phyloP scores from a whole-genome alignment of 495 filamentous ascomycete genomes.

The Pseudotulostoma volvatum region DNA sequence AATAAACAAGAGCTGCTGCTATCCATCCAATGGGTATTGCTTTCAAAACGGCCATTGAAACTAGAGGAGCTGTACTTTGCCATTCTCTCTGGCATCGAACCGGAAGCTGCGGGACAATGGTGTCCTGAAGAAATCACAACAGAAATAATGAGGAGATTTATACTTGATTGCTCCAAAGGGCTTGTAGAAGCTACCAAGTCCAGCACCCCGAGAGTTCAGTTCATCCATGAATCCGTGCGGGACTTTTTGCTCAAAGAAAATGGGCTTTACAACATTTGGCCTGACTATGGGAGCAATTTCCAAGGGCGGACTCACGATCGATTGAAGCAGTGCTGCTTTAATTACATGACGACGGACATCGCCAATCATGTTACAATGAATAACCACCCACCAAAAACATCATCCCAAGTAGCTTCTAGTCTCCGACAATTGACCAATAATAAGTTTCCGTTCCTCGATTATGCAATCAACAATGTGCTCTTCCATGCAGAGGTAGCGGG shows the following conservation, averaged over 20 bases:
- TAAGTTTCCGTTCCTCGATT: slow-evolving; percentile 29
- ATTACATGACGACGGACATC: slow-evolving; percentile 8
- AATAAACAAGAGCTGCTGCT: slow-evolving; percentile 15
- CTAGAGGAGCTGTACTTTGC: slow-evolving; percentile 20
- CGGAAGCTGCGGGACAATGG: not conserved
- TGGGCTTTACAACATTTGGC: slow-evolving; percentile 19
- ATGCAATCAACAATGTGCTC: slow-evolving; percentile 26
- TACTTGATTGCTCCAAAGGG: slow-evolving; percentile 21
- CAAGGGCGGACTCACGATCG: slow-evolving; percentile 16
- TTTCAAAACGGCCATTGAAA: slow-evolving; percentile 14
- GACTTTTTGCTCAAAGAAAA: slow-evolving; percentile 19
- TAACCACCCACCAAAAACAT: slow-evolving; percentile 9
- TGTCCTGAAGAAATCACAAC: not conserved
- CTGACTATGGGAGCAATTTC: slow-evolving; percentile 11
- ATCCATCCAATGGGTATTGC: slow-evolving; percentile 24
- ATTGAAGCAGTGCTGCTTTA: slow-evolving; percentile 18
- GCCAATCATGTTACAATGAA: slow-evolving; percentile 2
- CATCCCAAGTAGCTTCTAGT: slow-evolving; percentile 7
- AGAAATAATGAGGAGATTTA: not conserved
- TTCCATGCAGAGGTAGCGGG: slow-evolving; percentile 28
- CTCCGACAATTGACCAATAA: slow-evolving; percentile 8
- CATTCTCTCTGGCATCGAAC: slow-evolving; percentile 4
- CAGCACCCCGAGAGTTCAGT: slow-evolving; percentile 15
- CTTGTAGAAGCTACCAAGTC: slow-evolving; percentile 22
- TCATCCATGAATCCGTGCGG: slow-evolving; percentile 27